Conservation (phyloP, 192 early-diverging fungal genomes). For the Phycomyces nitens region DNA sequence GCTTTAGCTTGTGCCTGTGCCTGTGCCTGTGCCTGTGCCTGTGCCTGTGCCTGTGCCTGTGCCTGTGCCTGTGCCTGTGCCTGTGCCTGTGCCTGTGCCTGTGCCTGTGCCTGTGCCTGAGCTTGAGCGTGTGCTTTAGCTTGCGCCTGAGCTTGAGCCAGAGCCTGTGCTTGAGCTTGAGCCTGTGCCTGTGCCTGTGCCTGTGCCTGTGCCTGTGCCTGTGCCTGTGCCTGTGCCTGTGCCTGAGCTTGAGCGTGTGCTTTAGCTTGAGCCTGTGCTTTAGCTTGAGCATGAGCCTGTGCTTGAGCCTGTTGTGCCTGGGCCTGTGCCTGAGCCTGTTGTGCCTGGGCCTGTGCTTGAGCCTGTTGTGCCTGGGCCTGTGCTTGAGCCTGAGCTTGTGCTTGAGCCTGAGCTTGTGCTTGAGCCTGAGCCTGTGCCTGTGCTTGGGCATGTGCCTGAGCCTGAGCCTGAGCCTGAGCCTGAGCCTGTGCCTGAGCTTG, state of each 20-base stretch:
- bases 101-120: neutral
- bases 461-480: too few relatives aligned
- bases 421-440: slow-evolving; percentile 21
- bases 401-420: slow-evolving; percentile 14
- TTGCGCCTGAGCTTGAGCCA: slow-evolving; percentile 13
- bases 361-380: neutral
- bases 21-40: neutral
- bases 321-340: neutral
- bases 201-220: neutral
- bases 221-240: neutral
- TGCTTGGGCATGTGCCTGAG: slow-evolving; percentile 2
- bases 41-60: neutral
- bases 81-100: slow-evolving; percentile 11
- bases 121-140: slow-evolving; percentile 11
- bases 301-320: too few relatives aligned
- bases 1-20: slow-evolving; percentile 10
- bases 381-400: slow-evolving; percentile 12
- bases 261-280: too few relatives aligned
- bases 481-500: too few relatives aligned
- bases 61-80: slow-evolving; percentile 3
- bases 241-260: neutral
- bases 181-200: neutral
- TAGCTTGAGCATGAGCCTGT: too few relatives aligned
- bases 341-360: neutral
- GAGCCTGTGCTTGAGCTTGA: slow-evolving; percentile 10